Base-by-base conservation (phyloP, 768 basidiomycete species). In the Boletus tylopilopsis region DNA sequence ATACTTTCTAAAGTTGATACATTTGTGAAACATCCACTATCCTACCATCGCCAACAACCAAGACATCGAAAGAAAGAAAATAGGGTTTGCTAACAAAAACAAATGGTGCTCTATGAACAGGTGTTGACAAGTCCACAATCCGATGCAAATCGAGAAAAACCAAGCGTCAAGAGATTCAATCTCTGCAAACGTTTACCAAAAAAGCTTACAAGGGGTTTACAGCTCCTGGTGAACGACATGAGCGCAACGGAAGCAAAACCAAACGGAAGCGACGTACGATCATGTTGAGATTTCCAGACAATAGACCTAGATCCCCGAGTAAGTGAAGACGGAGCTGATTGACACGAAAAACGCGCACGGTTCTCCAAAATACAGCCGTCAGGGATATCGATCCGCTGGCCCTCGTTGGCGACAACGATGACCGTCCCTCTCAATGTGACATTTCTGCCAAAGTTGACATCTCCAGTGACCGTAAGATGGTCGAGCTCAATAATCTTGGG, bases 331-430 rank as follows among this genome's bases (percentile, higher is more conserved):
- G 21, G 11, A 25, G 15, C 24, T 46, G 7, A 33, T 2, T 1
- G 23, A 44, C 12, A 23, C n/a, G 11, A 30, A 11, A 46, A 35
- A 40, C 5, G 64, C 77, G 37, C 42, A 79, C 81, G 77, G 71
- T 85, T 85, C 68, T 86, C 85, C 45, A 87, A 68, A 54, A 82
- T 75, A 53, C 83, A 80, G 2, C 85, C 86, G 55, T 90, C 87
- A 21, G 87, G 87, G 38, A 90, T 81, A 59, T 84, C 78, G 47
- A 90, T 89, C 48, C 78, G 76, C 58, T 81, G 78, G 9, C 86
- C 86, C 61, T 89, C 88, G 61, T 84, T 88, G 21, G 88, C 86
- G 51, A 90, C 85, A 49, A 89, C 61, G 55, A 86, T 86, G 58
- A 85, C 83, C 32, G 85, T 87, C 12, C 84, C 83, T 30, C 79